Conservation (phyloP, 2,329 filamentous ascomycete species). For the Raffaelea albimanens region DNA sequence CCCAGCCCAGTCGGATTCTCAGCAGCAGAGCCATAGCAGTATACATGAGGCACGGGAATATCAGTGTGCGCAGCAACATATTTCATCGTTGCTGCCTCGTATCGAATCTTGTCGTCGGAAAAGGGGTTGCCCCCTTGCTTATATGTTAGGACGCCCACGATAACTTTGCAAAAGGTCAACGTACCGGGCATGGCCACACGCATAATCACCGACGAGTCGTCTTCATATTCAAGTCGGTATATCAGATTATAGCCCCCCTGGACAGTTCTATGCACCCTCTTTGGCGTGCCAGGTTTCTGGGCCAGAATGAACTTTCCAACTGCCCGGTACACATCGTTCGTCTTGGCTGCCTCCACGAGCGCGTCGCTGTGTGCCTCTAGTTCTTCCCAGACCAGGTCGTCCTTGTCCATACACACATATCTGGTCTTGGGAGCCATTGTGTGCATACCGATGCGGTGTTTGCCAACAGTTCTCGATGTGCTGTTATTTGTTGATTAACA, state of each 20-base stretch:
- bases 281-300: not conserved
- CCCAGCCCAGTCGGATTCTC: not conserved
- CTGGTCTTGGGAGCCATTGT: not conserved
- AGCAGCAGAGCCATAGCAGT: not conserved
- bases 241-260: not conserved
- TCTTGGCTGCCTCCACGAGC: not conserved
- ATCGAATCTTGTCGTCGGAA: not conserved
- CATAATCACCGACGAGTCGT: not conserved
- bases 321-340: not conserved
- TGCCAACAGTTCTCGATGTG: too few relatives aligned
- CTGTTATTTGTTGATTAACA: too few relatives aligned
- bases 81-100: not conserved
- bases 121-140: not conserved
- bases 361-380: not conserved
- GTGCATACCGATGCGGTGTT: too few relatives aligned
- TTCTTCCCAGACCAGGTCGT: not conserved
- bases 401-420: not conserved
- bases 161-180: too few relatives aligned
- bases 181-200: not conserved
- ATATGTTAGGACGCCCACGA: too few relatives aligned
- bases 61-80: not conserved
- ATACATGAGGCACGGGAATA: not conserved
- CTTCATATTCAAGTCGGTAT: not conserved
- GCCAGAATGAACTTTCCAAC: not conserved
- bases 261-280: not conserved